Evolutionary conservation across 1,139 yeast species (phyloP), one percentile per base, ranked within the genome.

Genomic region (Hansenula sp.): DNA sequence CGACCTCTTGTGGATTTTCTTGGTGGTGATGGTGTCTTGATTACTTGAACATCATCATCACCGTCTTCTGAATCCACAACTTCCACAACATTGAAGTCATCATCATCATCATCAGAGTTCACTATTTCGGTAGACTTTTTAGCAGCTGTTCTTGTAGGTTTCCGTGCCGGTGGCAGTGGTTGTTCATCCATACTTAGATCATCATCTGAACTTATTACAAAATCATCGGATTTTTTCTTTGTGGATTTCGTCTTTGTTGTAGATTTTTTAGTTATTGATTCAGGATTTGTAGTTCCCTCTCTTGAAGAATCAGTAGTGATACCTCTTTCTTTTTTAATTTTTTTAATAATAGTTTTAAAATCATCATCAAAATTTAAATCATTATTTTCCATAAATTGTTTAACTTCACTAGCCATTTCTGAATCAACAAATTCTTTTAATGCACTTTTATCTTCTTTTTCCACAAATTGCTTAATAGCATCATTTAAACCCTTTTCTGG

Each of bases 381-480:
- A 11, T 65, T 67, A 36, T 66, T 59, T 18, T 71, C 64, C 44
- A 79, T 60, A 40, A 90, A 64, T 44, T 77, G 64, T 31, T 75
- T 68, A 19, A 85, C 71, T 51, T 87, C 94, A 34, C 70, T 70
- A 20, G 69, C 71, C 44, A 89, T 68, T 44, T 90, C 88, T 18
- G 66, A 66, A 37, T 82, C 82, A 9, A 92, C 80, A 58, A 82
- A 88, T 34, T 73, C 75, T 42, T 76, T 78, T 40, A 92, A 65
- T 0, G 90, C 77, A 36, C 69, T 68, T 53, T 83, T 85, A 53
- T 90, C 96, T 46, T 89, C 97, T 50, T 86, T 85, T 33, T 84
- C 89, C 8, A 92, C 80, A 57, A 77, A 84, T 43, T 72, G 74
- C 42, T 76, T 73, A 2, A 90, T 78, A 0, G 95, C 92, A 35